Conservation (phyloP, 768 basidiomycete species). For the Leucocoprinus leucothites region DNA sequence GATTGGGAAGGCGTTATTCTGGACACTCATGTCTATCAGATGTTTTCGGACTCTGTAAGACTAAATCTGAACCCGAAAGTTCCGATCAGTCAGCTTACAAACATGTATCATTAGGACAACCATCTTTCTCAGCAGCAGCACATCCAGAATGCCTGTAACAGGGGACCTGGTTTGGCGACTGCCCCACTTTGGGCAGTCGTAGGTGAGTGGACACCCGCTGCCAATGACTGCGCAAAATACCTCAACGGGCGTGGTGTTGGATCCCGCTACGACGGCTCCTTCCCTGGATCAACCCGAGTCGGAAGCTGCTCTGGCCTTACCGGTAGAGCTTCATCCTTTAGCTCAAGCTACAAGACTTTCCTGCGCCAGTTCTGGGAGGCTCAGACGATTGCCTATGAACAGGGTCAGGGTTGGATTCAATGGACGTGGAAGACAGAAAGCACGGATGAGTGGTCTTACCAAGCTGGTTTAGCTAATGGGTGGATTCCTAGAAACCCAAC, state of each 20-base stretch:
- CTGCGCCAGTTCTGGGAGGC: constrained; percentile 81
- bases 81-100: constrained; percentile 1
- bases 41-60: constrained; percentile 53
- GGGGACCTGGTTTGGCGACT: constrained; percentile 37
- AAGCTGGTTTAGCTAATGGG: constrained; percentile 73
- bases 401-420: constrained; percentile 66
- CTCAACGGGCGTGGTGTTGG: constrained; percentile 78
- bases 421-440: constrained; percentile 85
- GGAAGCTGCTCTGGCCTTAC: constrained; percentile 58
- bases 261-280: constrained; percentile 63
- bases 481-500: constrained; percentile 74
- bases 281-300: constrained; percentile 54
- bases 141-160: constrained; percentile 53
- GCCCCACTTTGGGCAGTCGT: constrained; percentile 77
- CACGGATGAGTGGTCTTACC: constrained; percentile 89
- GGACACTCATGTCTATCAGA: constrained; percentile 77
- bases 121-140: constrained; percentile 45
- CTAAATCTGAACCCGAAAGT: constrained; percentile 24
- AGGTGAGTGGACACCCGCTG: constrained; percentile 81
- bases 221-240: constrained; percentile 74
- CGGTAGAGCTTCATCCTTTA: constrained; percentile 70
- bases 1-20: constrained; percentile 63
- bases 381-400: constrained; percentile 74
- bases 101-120: constrained; percentile 28
- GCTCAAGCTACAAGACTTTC: constrained; percentile 72